Percentiles rank a stretch among this genome's conserved stretches.
Evolutionary conservation across 495 filamentous ascomycete genomes (phyloP).

Genomic region (Tuber indicum): DNA sequence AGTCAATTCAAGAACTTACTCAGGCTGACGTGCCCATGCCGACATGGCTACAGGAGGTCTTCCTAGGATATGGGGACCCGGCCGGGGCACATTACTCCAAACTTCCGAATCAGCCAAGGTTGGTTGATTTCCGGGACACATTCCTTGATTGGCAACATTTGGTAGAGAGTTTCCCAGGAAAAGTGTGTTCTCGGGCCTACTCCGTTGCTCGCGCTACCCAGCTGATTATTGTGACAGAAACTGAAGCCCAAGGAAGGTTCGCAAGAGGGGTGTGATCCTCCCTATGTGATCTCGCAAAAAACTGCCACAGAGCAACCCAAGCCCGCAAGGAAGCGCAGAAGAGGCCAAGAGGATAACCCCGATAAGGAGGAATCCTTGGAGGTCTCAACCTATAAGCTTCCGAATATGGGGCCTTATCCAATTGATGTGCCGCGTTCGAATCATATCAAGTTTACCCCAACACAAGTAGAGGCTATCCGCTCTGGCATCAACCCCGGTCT

Average conservation of each 20-base stretch:
- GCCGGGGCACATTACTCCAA: conserved; percentile 77
- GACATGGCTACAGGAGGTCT: conserved; percentile 91
- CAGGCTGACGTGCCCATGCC: conserved; percentile 81
- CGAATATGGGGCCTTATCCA: conserved; percentile 86
- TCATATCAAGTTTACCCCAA: conserved; percentile 76
- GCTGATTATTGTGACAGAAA: conserved; percentile 44
- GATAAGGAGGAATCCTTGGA: conserved; percentile 59
- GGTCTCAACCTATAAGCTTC: conserved; percentile 86
- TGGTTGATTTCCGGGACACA: conserved; percentile 85
- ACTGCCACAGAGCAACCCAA: conserved; percentile 47
- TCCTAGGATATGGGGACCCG: conserved; percentile 92
- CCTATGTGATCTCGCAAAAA: conserved; percentile 63
- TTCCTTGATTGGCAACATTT: conserved; percentile 95
- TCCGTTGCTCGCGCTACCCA: neutral
- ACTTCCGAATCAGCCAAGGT: conserved; percentile 66
- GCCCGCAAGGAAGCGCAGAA: conserved; percentile 74
- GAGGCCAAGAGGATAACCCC: conserved; percentile 59
- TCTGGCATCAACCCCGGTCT: conserved; percentile 93
- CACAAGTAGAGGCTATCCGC: conserved; percentile 84
- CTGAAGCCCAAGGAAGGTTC: conserved; percentile 68
- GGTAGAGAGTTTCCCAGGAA: conserved; percentile 75
- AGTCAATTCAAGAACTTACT: conserved; percentile 80
- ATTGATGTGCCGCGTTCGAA: conserved; percentile 81
- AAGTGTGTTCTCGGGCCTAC: conserved; percentile 38
- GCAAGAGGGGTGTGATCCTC: conserved; percentile 70